Percentiles rank a stretch among this genome's conserved stretches.
Evolutionary conservation across 768 basidiomycete species (phyloP).

Genomic region (Plicaturopsis crispa): DNA sequence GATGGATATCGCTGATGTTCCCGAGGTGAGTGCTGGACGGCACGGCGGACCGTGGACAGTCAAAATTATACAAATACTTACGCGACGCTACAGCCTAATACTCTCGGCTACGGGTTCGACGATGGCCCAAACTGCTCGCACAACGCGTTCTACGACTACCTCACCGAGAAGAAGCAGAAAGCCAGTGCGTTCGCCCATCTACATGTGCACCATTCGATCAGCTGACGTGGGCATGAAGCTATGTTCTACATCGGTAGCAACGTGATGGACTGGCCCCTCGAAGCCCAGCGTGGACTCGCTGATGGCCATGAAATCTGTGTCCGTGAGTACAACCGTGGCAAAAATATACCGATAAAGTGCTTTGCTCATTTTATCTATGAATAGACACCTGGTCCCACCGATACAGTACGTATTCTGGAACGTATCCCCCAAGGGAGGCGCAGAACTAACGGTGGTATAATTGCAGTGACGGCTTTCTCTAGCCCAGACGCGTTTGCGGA

Average conservation of each 20-base stretch:
- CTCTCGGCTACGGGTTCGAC: constrained; percentile 55
- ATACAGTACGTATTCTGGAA: no score
- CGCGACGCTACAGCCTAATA: constrained; percentile 31
- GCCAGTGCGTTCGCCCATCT: constrained; percentile 50
- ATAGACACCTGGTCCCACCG: constrained; percentile 49
- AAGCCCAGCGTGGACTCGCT: constrained; percentile 9
- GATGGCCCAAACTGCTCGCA: constrained; percentile 63
- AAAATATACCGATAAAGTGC: no score
- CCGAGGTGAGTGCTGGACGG: constrained; percentile 31
- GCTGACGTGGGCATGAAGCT: no score
- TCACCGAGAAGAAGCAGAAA: constrained; percentile 45
- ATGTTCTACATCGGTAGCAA: constrained; percentile 11
- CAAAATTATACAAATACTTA: not conserved
- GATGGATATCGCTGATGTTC: constrained; percentile 35
- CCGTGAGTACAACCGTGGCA: constrained; percentile 8
- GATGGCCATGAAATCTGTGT: constrained; percentile 11
- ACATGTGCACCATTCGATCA: no score
- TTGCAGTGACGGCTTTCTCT: constrained; percentile 49
- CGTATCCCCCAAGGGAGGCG: no score
- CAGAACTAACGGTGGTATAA: no score
- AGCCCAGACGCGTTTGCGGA: constrained; percentile 71
- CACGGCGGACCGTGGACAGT: not conserved
- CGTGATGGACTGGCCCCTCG: constrained; percentile 6
- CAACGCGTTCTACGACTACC: constrained; percentile 53
- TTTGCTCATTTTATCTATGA: no score